These are phyloP conservation scores for Peronospora belbahrii DNA, from an alignment of 352 stramenopile genomes.

Conservation along the genomic window DNA sequence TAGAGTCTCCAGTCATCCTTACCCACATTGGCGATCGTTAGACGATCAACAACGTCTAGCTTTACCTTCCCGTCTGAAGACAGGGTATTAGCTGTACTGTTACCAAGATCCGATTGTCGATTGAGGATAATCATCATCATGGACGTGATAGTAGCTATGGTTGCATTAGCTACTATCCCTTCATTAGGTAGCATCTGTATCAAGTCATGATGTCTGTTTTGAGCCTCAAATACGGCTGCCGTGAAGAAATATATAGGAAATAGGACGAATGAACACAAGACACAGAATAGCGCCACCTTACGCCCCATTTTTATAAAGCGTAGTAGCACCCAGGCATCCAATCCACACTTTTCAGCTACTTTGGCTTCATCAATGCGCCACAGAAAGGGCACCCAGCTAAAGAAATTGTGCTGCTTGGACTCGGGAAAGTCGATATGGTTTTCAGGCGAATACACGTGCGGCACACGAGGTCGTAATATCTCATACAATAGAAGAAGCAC, in stretches of 20 bases:
- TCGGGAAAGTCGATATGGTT: slow-evolving; percentile 37
- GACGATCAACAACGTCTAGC: slow-evolving; percentile 54
- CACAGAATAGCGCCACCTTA: slow-evolving; percentile 49
- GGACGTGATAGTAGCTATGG: slow-evolving; percentile 14
- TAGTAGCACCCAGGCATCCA: slow-evolving; percentile 70
- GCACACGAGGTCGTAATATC: slow-evolving; percentile 35
- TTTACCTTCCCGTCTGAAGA: slow-evolving; percentile 24
- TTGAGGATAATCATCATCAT: slow-evolving; percentile 25
- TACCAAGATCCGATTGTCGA: slow-evolving; percentile 6
- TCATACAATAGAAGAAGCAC: slow-evolving; percentile 54
- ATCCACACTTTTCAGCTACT: slow-evolving; percentile 51
- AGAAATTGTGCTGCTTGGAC: slow-evolving; percentile 24
- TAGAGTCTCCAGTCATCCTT: slow-evolving; percentile 55
- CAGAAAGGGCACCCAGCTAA: slow-evolving; percentile 59
- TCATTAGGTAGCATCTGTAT: slow-evolving; percentile 11
- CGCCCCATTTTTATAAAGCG: slow-evolving; percentile 66
- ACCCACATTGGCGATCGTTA: slow-evolving; percentile 64
- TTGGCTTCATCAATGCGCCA: slow-evolving; percentile 44
- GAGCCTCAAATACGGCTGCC: slow-evolving; percentile 25
- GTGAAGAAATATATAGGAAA: slow-evolving; percentile 64
- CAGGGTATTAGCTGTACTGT: slow-evolving; percentile 14
- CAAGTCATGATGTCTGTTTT: slow-evolving; percentile 22
- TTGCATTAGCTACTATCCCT: slow-evolving; percentile 3
- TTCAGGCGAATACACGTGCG: slow-evolving; percentile 40
- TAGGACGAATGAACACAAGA: slow-evolving; percentile 49